phyloP scores from a whole-genome alignment of 2,329 filamentous ascomycete genomes.

The Fusarium lateritium region DNA sequence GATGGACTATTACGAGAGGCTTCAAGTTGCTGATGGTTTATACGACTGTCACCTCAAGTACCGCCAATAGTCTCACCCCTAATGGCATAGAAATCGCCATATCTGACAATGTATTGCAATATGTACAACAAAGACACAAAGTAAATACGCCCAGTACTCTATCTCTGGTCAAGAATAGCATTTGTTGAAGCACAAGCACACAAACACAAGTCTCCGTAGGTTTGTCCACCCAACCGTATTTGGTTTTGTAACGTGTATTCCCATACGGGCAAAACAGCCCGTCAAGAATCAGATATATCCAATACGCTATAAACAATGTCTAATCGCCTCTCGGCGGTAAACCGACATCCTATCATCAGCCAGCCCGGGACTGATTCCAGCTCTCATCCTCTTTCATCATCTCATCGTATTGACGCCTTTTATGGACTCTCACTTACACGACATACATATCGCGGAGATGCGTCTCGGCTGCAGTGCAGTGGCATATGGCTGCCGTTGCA shows the following conservation, averaged over 20 bases:
- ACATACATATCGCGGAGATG: conserved; percentile 22
- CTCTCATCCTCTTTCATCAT: conserved; percentile 9
- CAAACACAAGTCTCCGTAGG: conserved; percentile 6
- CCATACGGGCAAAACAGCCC: conserved; percentile 2
- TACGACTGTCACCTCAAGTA: neutral
- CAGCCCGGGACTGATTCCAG: conserved; percentile 2
- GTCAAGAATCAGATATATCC: conserved; percentile 19
- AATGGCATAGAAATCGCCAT: conserved; percentile 4
- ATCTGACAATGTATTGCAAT: conserved; percentile 19
- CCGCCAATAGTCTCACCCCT: conserved; percentile 1
- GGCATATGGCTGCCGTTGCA: conserved; percentile 31
- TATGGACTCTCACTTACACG: conserved; percentile 11
- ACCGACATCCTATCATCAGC: conserved; percentile 13
- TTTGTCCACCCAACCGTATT: conserved; percentile 17
- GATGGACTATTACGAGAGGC: conserved; percentile 2
- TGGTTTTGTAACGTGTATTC: neutral
- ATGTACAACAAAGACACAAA: conserved; percentile 32
- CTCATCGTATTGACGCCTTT: neutral
- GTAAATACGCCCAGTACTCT: conserved; percentile 14
- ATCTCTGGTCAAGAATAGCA: conserved; percentile 34
- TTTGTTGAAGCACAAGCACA: conserved; percentile 20
- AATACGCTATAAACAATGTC: conserved; percentile 31
- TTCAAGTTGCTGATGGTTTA: neutral
- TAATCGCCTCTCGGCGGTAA: conserved; percentile 3
- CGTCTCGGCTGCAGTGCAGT: conserved; percentile 28